phyloP scores from a whole-genome alignment of 148 eudicot species.

The Arbutus unedo region DNA sequence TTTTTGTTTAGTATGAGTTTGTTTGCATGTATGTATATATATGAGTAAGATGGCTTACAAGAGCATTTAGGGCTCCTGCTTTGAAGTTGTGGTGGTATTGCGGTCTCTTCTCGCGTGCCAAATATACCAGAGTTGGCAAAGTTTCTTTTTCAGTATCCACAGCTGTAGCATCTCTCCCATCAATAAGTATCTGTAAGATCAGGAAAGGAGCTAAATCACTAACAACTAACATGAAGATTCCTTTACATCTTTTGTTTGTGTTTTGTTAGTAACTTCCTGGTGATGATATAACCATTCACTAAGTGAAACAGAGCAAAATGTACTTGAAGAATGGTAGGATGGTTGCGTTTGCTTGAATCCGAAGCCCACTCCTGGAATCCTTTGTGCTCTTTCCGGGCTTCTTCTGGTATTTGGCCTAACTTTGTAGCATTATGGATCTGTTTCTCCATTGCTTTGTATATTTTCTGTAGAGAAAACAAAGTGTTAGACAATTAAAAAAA shows the following conservation, averaged over 20 bases:
- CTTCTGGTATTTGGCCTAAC: constrained; percentile 19
- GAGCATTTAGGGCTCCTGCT: constrained; percentile 23
- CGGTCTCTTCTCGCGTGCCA: constrained; percentile 23
- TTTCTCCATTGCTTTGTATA: constrained; percentile 22
- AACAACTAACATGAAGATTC: not conserved
- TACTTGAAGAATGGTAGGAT: constrained; percentile 31
- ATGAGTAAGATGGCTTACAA: not conserved
- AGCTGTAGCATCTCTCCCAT: constrained; percentile 8
- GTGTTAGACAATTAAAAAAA: not conserved
- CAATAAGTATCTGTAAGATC: not conserved
- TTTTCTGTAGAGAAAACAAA: constrained; percentile 12
- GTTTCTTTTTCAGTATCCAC: constrained; percentile 2
- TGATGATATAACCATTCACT: not conserved
- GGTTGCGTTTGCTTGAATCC: constrained; percentile 14
- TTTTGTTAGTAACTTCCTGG: not conserved
- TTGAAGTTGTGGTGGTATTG: constrained; percentile 20
- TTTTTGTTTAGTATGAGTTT: not conserved
- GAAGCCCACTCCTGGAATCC: constrained; percentile 26
- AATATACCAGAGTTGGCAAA: constrained; percentile 21
- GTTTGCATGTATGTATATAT: not conserved
- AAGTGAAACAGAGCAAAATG: not conserved
- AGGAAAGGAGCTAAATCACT: not conserved
- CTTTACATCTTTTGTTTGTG: too few relatives aligned
- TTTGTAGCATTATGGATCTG: constrained; percentile 8
- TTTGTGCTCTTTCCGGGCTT: constrained; percentile 10